These are phyloP conservation scores for Boletus barrowsii DNA, from an alignment of 768 basidiomycete genomes.

Conservation along the genomic window DNA sequence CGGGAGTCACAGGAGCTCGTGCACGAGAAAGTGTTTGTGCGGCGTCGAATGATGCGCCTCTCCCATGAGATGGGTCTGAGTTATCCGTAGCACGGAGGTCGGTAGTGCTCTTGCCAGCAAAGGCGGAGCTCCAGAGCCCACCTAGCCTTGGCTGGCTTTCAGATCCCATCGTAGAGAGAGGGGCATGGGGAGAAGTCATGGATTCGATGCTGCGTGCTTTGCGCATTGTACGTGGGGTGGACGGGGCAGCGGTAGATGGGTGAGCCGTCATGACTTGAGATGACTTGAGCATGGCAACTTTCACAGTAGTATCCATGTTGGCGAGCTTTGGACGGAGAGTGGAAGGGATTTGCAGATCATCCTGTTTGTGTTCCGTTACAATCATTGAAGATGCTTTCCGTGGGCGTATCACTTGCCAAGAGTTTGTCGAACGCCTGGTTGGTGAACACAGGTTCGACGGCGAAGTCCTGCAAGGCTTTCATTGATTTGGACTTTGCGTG, in stretches of 20 bases:
- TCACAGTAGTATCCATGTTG: slow-evolving; percentile 81
- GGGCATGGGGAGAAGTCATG: slow-evolving; percentile 48
- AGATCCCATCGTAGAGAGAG: slow-evolving; percentile 37
- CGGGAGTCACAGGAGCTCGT: slow-evolving; percentile 44
- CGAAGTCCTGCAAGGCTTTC: slow-evolving; percentile 40
- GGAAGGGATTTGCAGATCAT: slow-evolving; percentile 85
- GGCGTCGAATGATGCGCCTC: slow-evolving; percentile 63
- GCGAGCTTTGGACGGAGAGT: slow-evolving; percentile 73
- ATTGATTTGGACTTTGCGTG: slow-evolving; percentile 45
- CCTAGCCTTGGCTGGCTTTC: slow-evolving; percentile 32
- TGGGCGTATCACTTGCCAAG: slow-evolving; percentile 48
- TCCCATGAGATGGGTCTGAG: slow-evolving; percentile 42
- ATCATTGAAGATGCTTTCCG: not conserved
- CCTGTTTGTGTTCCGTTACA: slow-evolving; percentile 41
- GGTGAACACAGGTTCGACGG: slow-evolving; percentile 40
- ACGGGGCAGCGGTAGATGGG: slow-evolving; percentile 35
- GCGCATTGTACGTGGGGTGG: slow-evolving; percentile 57
- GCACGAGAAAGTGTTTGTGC: slow-evolving; percentile 51
- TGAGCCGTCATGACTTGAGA: slow-evolving; percentile 60
- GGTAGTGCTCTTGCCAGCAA: slow-evolving; percentile 32
- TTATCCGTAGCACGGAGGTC: slow-evolving; percentile 25
- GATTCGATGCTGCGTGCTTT: slow-evolving; percentile 74
- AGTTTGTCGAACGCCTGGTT: slow-evolving; percentile 78
- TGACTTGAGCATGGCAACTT: slow-evolving; percentile 89
- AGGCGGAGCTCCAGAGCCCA: slow-evolving; percentile 21